Evolutionary conservation across 192 early-diverging fungal genomes (phyloP).

Genomic region (Kappamyces sp.): DNA sequence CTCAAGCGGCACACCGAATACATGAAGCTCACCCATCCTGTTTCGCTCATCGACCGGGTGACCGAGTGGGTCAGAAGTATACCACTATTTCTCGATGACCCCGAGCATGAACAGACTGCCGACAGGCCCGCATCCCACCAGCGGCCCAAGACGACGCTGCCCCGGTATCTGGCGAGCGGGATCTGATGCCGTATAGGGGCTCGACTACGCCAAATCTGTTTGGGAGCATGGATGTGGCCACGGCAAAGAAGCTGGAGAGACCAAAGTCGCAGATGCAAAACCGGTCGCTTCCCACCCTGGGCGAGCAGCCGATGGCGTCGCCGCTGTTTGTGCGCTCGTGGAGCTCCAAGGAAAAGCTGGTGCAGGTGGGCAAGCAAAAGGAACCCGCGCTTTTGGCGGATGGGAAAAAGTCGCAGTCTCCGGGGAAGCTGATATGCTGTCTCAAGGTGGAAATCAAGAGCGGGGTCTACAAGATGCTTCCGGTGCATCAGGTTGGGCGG

Average conservation of each 20-base stretch:
- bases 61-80: slow-evolving; percentile 5
- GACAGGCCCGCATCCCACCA: too few species aligned
- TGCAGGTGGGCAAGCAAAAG: neutral
- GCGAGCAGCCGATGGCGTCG: neutral
- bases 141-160: too few species aligned
- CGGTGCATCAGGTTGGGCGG: slow-evolving; percentile 34
- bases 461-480: slow-evolving; percentile 39
- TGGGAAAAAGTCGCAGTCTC: too few species aligned
- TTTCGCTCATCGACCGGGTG: slow-evolving; percentile 9
- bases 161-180: too few species aligned
- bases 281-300: slow-evolving; percentile 10
- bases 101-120: neutral
- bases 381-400: neutral
- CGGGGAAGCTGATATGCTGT: slow-evolving; percentile 34
- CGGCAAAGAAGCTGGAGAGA: neutral
- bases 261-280: neutral
- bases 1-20: slow-evolving; percentile 10
- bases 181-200: too few species aligned
- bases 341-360: slow-evolving; percentile 3
- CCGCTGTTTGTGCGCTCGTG: slow-evolving; percentile 6
- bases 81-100: slow-evolving; percentile 7
- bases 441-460: slow-evolving; percentile 40
- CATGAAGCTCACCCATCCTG: neutral
- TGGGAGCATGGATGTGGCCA: too few species aligned
- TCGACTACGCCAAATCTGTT: too few species aligned